phyloP scores from a whole-genome alignment of 768 basidiomycete genomes.

The Termitomyces heimii region DNA sequence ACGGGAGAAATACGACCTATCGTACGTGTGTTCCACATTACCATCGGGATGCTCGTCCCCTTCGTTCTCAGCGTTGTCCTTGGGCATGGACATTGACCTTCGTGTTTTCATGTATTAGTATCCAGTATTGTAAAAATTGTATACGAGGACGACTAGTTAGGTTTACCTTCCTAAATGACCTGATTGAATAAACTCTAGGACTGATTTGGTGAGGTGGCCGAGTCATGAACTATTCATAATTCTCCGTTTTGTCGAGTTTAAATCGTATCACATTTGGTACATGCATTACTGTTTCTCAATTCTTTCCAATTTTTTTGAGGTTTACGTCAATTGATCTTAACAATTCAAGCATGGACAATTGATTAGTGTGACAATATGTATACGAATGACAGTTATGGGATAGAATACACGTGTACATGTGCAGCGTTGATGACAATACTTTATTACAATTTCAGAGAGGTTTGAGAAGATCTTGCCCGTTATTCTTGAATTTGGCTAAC shows the following conservation, averaged over 20 bases:
- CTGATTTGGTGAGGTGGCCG: not conserved
- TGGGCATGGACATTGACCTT: slow-evolving; percentile 52
- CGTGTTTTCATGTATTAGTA: slow-evolving; percentile 1
- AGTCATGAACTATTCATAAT: not conserved
- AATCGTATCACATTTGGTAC: too few relatives aligned
- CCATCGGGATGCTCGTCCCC: slow-evolving; percentile 70
- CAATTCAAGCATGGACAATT: not conserved
- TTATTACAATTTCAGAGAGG: not conserved
- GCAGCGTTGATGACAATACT: not conserved
- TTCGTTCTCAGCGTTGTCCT: slow-evolving; percentile 52
- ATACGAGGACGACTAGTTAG: not conserved
- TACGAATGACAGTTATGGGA: not conserved
- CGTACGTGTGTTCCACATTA: slow-evolving; percentile 45
- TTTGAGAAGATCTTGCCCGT: slow-evolving; percentile 53
- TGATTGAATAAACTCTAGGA: not conserved
- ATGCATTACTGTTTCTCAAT: not conserved
- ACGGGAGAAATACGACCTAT: slow-evolving; percentile 38
- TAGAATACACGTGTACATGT: not conserved
- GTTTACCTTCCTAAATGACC: not conserved
- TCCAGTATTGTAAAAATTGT: not conserved
- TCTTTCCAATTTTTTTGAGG: not conserved
- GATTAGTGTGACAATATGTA: not conserved
- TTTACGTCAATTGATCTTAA: not conserved
- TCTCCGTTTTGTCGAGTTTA: not conserved
- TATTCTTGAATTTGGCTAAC: slow-evolving; percentile 67